Evolutionary conservation across 2,329 filamentous ascomycete species (phyloP).

Genomic region (Colletotrichum magnum): DNA sequence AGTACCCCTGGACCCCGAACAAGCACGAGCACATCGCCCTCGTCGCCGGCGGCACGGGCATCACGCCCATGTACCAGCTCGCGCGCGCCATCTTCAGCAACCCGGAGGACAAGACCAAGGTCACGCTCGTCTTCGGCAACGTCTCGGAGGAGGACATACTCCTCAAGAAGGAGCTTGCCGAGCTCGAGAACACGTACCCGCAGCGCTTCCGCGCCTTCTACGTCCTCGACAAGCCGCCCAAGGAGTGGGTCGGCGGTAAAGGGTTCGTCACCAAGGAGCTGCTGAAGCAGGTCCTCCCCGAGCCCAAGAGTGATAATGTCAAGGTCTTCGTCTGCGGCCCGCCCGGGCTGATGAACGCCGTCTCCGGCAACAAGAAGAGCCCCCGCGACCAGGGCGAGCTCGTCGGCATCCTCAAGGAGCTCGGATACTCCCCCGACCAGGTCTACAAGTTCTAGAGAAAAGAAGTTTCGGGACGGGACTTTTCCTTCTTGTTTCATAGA

Average conservation of each 20-base stretch:
- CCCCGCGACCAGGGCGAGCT: conserved; percentile 96
- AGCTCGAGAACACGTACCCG: conserved; percentile 95
- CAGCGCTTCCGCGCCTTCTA: conserved; percentile 97
- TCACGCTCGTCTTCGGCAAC: conserved; percentile 96
- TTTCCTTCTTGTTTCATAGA: neutral
- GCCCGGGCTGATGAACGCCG: conserved; percentile 91
- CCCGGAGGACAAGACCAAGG: conserved; percentile 96
- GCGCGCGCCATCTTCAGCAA: conserved; percentile 93
- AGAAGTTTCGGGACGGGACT: too few species aligned
- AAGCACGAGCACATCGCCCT: conserved; percentile 92
- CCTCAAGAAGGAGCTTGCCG: conserved; percentile 85
- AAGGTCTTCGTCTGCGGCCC: conserved; percentile 98
- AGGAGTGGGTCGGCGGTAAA: conserved; percentile 82
- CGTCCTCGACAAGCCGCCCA: conserved; percentile 86
- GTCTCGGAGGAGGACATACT: conserved; percentile 91
- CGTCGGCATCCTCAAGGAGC: conserved; percentile 82
- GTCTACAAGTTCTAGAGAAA: conserved; percentile 97
- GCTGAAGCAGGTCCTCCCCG: conserved; percentile 93
- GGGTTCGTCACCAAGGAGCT: conserved; percentile 92
- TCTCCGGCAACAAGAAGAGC: conserved; percentile 90
- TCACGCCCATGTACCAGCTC: conserved; percentile 98
- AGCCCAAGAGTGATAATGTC: conserved; percentile 91
- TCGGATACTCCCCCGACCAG: conserved; percentile 80
- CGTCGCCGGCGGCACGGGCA: conserved; percentile 95
- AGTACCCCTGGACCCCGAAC: conserved; percentile 91